Evolutionary conservation across 192 early-diverging fungal genomes (phyloP), one percentile per base, ranked within the genome.

Genomic region (Phlyctochytrium bullatum): DNA sequence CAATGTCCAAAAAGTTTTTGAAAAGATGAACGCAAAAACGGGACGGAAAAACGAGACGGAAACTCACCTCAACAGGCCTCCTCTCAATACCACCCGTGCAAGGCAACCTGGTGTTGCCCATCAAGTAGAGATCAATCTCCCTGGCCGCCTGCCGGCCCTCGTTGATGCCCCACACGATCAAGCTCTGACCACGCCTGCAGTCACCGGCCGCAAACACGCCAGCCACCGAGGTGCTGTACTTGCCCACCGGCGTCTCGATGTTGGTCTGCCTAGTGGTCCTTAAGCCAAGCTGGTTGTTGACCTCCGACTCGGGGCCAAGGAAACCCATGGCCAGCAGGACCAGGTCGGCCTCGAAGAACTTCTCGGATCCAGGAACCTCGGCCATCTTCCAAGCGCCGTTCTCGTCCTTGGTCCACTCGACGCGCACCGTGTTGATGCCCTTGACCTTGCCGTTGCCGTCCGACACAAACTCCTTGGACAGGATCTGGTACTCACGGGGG

Each of bases 161-260:
- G 76, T 95, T 96, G 78, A 99, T 97, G 72, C 92, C 97, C 93
- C 93, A 96, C 34, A 99, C 97, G 71, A 99, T 93, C 59, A 99
- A 78, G 33, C 85, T 88, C 84, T 96, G 94, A 14, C 97, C 97
- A 25, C 97, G 86, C 52, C 97, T 90, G 77, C 93, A 96, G 82
- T 99, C 97, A 68, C 97, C 97, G 16, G 97, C 97, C 28, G 97
- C 97, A 80, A 88, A 99, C 27, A 99, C 92, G 47, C 89, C 86
- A 23, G 82, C 72, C 20, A 92, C 86, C 24, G 80, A 80, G 10
- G 96, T 97, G 36, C 77, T 71, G 78, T 96, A 98, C 36, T 77
- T 80, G 67, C 87, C 89, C 68, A 86, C 85, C 3, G 85, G 78
- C 0, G 94, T 96, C 51, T 88, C 82, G 68, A 96, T 89, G 78